Conservation (phyloP, 495 filamentous ascomycete species). For the Penicillium bovifimosum region DNA sequence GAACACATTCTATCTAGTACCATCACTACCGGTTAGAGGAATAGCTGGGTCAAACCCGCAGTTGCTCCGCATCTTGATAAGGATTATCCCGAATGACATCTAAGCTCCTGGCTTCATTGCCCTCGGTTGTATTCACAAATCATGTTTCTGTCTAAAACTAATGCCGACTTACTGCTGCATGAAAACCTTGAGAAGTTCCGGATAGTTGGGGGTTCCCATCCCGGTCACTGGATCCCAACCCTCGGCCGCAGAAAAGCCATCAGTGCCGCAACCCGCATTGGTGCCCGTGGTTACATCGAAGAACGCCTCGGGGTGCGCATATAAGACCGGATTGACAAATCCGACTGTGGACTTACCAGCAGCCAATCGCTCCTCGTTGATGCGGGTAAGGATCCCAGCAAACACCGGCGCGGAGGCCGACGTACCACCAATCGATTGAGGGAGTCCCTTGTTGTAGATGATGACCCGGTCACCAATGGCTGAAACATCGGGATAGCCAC, state of each 20-base stretch:
- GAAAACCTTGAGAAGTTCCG: constrained; percentile 43
- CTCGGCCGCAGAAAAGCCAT: constrained; percentile 46
- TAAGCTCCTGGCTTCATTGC: background rate
- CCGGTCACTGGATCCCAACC: constrained; percentile 65
- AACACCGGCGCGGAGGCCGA: constrained; percentile 54
- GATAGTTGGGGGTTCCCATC: constrained; percentile 53
- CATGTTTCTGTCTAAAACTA: background rate
- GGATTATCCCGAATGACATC: background rate
- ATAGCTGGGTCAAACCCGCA: background rate
- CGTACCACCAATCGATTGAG: constrained; percentile 47
- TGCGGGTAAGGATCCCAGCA: constrained; percentile 51
- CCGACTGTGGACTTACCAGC: constrained; percentile 53
- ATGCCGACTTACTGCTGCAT: constrained; percentile 20
- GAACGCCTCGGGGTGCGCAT: constrained; percentile 54
- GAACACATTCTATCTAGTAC: background rate
- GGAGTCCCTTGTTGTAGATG: constrained; percentile 37
- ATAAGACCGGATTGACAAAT: constrained; percentile 57
- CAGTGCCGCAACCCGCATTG: constrained; percentile 53
- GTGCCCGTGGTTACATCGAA: constrained; percentile 57
- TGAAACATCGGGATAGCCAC: constrained; percentile 61
- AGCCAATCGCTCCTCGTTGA: constrained; percentile 58
- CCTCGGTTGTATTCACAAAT: background rate
- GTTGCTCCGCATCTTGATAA: background rate
- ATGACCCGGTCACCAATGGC: constrained; percentile 57
- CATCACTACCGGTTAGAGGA: too few species aligned